Conservation (phyloP, 2,329 filamentous ascomycete genomes). For the Ascochyta rabiei region DNA sequence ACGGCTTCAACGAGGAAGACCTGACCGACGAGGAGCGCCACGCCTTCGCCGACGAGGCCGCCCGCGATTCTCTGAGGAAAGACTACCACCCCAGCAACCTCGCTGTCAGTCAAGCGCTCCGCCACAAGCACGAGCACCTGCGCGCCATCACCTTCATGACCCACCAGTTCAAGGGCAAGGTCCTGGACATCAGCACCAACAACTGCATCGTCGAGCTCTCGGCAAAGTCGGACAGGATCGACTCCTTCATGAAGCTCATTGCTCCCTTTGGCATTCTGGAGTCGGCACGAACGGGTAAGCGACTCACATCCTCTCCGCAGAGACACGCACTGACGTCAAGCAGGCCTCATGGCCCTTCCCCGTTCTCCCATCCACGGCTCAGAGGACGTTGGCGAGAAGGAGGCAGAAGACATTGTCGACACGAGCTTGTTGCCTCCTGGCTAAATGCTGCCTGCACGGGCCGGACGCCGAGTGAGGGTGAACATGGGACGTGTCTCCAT, state of each 20-base stretch:
- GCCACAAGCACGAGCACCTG: slow-evolving; percentile 97
- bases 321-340: slow-evolving; percentile 18
- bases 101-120: slow-evolving; percentile 83
- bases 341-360: slow-evolving; percentile 89
- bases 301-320: slow-evolving; percentile 5
- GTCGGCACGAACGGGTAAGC: slow-evolving; percentile 80
- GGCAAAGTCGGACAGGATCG: slow-evolving; percentile 90
- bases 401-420: slow-evolving; percentile 93
- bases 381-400: slow-evolving; percentile 77
- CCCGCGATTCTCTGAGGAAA: slow-evolving; percentile 49
- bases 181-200: slow-evolving; percentile 95
- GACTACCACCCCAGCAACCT: slow-evolving; percentile 93
- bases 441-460: slow-evolving; percentile 52
- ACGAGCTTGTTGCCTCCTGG: slow-evolving; percentile 92
- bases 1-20: slow-evolving; percentile 30
- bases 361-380: slow-evolving; percentile 83
- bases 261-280: slow-evolving; percentile 94
- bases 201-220: slow-evolving; percentile 98
- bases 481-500: slow-evolving; percentile 8
- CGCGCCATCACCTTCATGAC: slow-evolving; percentile 95
- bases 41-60: slow-evolving; percentile 41
- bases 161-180: slow-evolving; percentile 97
- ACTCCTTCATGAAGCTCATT: slow-evolving; percentile 97
- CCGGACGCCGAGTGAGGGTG: background rate
- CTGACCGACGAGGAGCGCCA: slow-evolving; percentile 42